Evolutionary conservation across 1,284 basidiomycete species (phyloP).

Genomic region (Apiotrichum veenhuisii): DNA sequence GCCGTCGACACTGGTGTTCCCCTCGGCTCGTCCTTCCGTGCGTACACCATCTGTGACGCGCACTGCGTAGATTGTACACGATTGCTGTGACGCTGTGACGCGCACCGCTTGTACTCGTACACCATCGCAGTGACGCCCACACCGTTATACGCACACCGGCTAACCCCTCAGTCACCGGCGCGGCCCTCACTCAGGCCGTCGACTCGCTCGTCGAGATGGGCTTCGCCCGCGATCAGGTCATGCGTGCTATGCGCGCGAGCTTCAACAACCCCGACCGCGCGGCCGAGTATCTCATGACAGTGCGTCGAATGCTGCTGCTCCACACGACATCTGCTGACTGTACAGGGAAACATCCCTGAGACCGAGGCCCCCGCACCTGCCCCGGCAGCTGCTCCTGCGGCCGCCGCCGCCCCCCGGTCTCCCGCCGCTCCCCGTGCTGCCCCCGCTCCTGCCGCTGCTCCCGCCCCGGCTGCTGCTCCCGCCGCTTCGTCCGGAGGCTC

Average conservation of each 20-base stretch:
- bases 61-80: too few relatives aligned
- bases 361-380: conserved; percentile 20
- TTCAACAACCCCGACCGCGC: conserved; percentile 98
- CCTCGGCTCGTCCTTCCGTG: conserved; percentile 40
- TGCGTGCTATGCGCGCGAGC: conserved; percentile 82
- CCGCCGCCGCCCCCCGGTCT: conserved; percentile 13
- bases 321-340: conserved; percentile 1
- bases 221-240: conserved; percentile 79
- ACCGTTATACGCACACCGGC: not conserved
- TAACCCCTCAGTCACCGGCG: conserved; percentile 59
- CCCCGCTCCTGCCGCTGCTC: conserved; percentile 14
- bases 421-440: not conserved
- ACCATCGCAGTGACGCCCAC: too few relatives aligned
- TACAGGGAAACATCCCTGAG: conserved; percentile 43
- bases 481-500: conserved; percentile 53
- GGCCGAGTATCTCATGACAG: conserved; percentile 93
- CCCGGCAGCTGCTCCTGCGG: not conserved
- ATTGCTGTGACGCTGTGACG: too few relatives aligned
- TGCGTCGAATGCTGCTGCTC: conserved; percentile 50
- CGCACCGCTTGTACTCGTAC: too few relatives aligned
- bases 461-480: not conserved
- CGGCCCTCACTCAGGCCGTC: conserved; percentile 69
- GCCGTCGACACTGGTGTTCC: not conserved
- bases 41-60: conserved; percentile 16
- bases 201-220: conserved; percentile 91